Evolutionary conservation across 2,329 filamentous ascomycete genomes (phyloP).

Genomic region (Gnomoniopsis smithogilvyi): DNA sequence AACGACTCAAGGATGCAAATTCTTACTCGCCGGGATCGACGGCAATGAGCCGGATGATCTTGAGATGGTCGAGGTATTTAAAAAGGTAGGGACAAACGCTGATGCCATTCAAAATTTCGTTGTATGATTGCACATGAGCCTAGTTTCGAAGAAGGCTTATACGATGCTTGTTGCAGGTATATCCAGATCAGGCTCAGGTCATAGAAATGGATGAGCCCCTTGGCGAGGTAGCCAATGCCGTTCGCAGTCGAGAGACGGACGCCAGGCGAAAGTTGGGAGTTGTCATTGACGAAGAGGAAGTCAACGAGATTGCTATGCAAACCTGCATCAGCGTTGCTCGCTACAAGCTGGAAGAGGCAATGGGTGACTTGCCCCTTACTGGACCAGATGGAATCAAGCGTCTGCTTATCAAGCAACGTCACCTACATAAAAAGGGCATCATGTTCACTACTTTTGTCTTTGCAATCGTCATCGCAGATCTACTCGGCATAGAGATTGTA

Average conservation of each 20-base stretch:
- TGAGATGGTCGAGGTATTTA: constrained; percentile 28
- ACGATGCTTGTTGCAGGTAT: constrained; percentile 19
- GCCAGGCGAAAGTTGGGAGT: background rate
- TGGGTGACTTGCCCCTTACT: background rate
- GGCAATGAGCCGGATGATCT: constrained; percentile 26
- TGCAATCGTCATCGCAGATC: constrained; percentile 28
- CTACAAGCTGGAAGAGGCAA: background rate
- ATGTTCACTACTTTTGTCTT: constrained; percentile 36
- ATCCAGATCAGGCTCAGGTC: constrained; percentile 20
- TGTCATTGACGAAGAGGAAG: constrained; percentile 3
- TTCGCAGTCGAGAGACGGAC: constrained; percentile 8
- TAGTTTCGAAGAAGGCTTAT: background rate
- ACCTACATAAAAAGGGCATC: constrained; percentile 35
- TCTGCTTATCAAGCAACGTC: constrained; percentile 31
- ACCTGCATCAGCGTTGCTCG: constrained; percentile 8
- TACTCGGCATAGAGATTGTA: constrained; percentile 30
- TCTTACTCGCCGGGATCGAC: constrained; percentile 28
- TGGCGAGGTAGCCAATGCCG: constrained; percentile 25
- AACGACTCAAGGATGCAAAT: constrained; percentile 21
- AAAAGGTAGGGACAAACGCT: constrained; percentile 10
- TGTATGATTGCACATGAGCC: background rate
- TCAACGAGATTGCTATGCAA: constrained; percentile 8
- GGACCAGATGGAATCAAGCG: constrained; percentile 5
- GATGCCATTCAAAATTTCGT: background rate
- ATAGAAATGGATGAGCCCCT: constrained; percentile 26